Percentiles rank a stretch among this genome's conserved stretches.
Evolutionary conservation across 345 rosid species (phyloP).

Genomic region (Citrus mangshanensis): DNA sequence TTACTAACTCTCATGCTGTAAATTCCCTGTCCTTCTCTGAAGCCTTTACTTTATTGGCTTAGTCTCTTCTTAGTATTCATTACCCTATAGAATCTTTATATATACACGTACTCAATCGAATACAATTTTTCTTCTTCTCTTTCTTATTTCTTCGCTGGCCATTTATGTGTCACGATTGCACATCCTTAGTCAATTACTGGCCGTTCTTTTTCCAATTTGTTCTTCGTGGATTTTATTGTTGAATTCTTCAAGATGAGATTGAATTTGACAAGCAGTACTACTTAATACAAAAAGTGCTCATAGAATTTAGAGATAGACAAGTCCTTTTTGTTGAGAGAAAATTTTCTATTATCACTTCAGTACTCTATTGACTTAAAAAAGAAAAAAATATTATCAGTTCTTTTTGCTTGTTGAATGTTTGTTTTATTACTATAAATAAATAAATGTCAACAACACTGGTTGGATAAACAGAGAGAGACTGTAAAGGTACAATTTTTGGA

Average conservation of each 20-base stretch:
- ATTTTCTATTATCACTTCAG: not conserved
- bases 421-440: no score
- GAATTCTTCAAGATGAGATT: not conserved
- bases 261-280: not conserved
- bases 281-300: not conserved
- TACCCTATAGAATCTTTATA: not conserved
- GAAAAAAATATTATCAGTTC: not conserved
- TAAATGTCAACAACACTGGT: not conserved
- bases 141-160: not conserved
- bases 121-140: not conserved
- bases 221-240: no score
- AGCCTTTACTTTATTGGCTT: slow-evolving; percentile 11
- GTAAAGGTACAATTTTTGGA: not conserved
- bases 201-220: no score
- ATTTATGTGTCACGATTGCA: not conserved
- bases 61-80: not conserved
- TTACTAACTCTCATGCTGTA: slow-evolving; percentile 49
- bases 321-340: not conserved
- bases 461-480: no score
- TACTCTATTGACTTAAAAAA: not conserved
- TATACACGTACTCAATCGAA: not conserved
- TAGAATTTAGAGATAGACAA: not conserved
- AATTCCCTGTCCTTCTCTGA: slow-evolving; percentile 19
- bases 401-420: not conserved
- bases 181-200: not conserved